Evolutionary conservation across 805 yeast genomes (phyloP), one percentile per base, ranked within the genome.

Genomic region (Saturnispora mendoncae): DNA sequence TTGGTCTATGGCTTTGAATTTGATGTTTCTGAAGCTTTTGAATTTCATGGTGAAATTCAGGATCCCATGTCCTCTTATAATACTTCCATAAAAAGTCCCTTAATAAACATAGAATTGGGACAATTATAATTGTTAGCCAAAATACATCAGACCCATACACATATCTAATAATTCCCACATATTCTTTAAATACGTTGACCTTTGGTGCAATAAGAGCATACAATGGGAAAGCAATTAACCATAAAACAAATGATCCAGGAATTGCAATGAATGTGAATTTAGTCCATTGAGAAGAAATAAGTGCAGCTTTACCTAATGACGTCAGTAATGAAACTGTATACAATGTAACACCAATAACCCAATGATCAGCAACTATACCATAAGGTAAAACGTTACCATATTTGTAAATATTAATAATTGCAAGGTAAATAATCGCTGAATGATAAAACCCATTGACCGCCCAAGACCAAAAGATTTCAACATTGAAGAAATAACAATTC

Each of bases 11-110:
- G 58, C 90, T 96, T 46, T 84, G 90, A 46, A 87, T 84, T 54
- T 90, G 88, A 62, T 80, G 87, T 65, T 92, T 92, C 62, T 92
- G 99, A 58, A 92, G 84, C 60, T 86, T 97, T 64, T 92, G 98
- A 30, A 90, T 96, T 54, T 84, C 79, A 64, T 92, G 99, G 59
- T 92, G 92, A 44, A 84, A 72, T 57, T 88, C 94, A 13, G 98
- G 98, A 46, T 69, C 72, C 68, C 86, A 86, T 73, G 84, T 84
- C 60, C 98, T 78, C 62, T 84, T 85, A 64, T 81, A 88, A 61
- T 84, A 92, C 60, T 92, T 92, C 96, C 97, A 92, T 1, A 84
- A 72, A 52, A 90, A 72, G 60, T 92, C 99, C 55, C 99, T 74
- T 41, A 84, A 50, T 43, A 92, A 67, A 52, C 97, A 88, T 45